These are phyloP conservation scores for Pseudocercospora macadamiae DNA, from an alignment of 2,329 filamentous ascomycete species.

Conservation along the genomic window DNA sequence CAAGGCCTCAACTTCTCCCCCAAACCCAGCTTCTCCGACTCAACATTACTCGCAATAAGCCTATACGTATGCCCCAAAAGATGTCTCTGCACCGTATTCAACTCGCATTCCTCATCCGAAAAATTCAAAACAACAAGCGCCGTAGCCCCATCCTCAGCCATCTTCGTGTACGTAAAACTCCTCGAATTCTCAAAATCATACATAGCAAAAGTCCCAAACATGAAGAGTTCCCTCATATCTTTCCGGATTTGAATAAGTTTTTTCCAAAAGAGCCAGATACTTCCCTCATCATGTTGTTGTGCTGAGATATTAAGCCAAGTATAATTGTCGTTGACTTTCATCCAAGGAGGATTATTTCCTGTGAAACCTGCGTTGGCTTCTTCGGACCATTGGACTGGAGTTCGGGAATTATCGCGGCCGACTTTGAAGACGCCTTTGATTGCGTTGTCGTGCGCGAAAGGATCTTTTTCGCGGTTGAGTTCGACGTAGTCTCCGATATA, in stretches of 20 bases:
- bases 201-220: constrained; percentile 67
- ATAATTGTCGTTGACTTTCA: constrained; percentile 68
- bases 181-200: constrained; percentile 56
- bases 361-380: constrained; percentile 67
- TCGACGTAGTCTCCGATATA: constrained; percentile 66
- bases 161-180: constrained; percentile 55
- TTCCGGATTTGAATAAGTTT: constrained; percentile 57
- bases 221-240: constrained; percentile 62
- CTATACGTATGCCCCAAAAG: constrained; percentile 25
- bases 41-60: constrained; percentile 51
- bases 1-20: constrained; percentile 36
- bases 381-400: constrained; percentile 73
- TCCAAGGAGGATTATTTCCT: constrained; percentile 63
- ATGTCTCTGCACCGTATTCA: constrained; percentile 30
- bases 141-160: constrained; percentile 31
- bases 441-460: constrained; percentile 39
- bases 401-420: constrained; percentile 69
- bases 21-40: too few relatives aligned
- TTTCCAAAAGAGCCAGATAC: constrained; percentile 65
- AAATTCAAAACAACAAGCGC: constrained; percentile 46
- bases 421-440: constrained; percentile 58
- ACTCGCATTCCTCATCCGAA: constrained; percentile 30
- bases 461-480: constrained; percentile 51
- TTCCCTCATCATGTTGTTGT: constrained; percentile 54
- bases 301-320: constrained; percentile 63